Conservation (phyloP, 805 yeast genomes). For the Yarrowia sp. region DNA sequence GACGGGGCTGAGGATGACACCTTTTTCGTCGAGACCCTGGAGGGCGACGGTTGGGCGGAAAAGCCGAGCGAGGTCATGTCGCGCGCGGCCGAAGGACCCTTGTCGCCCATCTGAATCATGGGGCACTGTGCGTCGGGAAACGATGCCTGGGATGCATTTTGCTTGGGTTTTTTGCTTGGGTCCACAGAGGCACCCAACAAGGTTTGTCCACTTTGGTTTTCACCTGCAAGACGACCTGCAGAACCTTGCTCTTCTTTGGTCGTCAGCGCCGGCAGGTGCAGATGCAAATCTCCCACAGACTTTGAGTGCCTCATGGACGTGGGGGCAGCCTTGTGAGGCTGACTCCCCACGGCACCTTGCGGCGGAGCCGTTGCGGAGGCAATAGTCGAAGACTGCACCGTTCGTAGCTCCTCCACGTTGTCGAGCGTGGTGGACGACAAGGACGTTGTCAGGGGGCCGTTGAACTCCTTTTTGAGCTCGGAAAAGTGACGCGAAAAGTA, state of each 20-base stretch:
- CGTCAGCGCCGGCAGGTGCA: conserved; percentile 9
- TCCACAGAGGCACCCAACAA: neutral
- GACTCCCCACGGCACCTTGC: neutral
- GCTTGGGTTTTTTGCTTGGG: neutral
- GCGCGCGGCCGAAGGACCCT: conserved; percentile 13
- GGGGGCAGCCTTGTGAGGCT: neutral
- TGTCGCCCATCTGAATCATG: conserved; percentile 21
- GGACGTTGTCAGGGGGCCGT: conserved; percentile 11
- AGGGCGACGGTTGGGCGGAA: neutral
- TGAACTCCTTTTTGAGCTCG: conserved; percentile 6
- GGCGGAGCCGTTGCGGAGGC: neutral
- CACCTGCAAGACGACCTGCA: neutral
- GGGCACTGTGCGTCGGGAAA: neutral
- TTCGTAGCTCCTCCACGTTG: conserved; percentile 10
- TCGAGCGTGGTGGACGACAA: conserved; percentile 19
- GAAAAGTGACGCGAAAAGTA: conserved; percentile 13
- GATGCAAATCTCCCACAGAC: conserved; percentile 22
- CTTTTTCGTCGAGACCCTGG: neutral
- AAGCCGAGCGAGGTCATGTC: conserved; percentile 8
- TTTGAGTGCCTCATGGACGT: conserved; percentile 13
- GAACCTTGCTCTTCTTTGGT: conserved; percentile 7
- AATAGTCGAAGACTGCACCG: neutral
- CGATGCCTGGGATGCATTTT: neutral
- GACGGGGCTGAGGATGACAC: neutral
- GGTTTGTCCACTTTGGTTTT: conserved; percentile 2